Evolutionary conservation across 495 filamentous ascomycete species (phyloP).

Genomic region (Penicillium atrosanguineum): DNA sequence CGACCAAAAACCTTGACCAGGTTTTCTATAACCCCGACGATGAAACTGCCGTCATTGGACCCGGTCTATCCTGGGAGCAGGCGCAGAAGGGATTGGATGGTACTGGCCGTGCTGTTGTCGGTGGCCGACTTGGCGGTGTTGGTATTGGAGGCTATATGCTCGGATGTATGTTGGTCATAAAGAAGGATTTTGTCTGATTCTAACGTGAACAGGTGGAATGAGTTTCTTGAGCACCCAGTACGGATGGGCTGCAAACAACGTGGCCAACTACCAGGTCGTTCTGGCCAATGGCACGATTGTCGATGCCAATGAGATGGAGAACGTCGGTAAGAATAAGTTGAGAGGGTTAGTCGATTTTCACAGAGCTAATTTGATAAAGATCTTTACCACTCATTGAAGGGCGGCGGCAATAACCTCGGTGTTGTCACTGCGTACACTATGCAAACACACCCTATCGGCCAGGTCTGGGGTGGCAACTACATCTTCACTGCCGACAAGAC

Average conservation of each 20-base stretch:
- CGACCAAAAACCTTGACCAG: constrained; percentile 37
- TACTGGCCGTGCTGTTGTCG: constrained; percentile 36
- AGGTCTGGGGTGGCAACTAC: constrained; percentile 55
- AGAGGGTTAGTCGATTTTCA: background rate
- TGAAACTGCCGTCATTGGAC: constrained; percentile 38
- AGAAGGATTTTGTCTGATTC: background rate
- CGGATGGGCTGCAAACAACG: constrained; percentile 55
- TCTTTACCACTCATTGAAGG: constrained; percentile 56
- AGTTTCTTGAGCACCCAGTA: constrained; percentile 55
- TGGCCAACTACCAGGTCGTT: constrained; percentile 54
- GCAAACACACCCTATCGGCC: constrained; percentile 39
- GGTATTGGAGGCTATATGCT: constrained; percentile 43
- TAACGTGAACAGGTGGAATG: constrained; percentile 33
- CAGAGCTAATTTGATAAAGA: constrained; percentile 26
- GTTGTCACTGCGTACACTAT: constrained; percentile 58
- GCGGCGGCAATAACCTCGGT: constrained; percentile 59
- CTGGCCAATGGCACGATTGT: constrained; percentile 54
- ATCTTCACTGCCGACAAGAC: constrained; percentile 44
- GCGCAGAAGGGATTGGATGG: constrained; percentile 34
- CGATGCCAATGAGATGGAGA: constrained; percentile 39
- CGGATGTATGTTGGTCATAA: constrained; percentile 31
- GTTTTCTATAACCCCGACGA: constrained; percentile 34
- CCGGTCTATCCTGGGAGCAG: constrained; percentile 41
- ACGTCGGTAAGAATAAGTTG: constrained; percentile 28
- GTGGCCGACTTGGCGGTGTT: constrained; percentile 38